These are phyloP conservation scores for Kodamaea lidongshanica DNA, from an alignment of 805 yeast genomes.

Conservation along the genomic window DNA sequence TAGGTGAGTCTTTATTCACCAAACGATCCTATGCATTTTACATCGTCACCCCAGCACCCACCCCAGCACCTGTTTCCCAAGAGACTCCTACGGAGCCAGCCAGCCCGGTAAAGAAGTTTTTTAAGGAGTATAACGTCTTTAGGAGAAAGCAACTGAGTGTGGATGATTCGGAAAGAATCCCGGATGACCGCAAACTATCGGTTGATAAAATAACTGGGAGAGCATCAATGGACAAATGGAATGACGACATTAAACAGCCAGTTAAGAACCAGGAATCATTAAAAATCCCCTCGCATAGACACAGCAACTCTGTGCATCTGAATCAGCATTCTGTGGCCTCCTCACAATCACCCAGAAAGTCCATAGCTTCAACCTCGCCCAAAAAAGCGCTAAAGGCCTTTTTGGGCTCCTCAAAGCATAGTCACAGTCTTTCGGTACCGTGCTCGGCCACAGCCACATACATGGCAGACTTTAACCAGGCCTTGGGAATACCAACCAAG, in stretches of 20 bases:
- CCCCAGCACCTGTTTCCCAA: neutral
- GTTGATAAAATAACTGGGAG: too few species aligned
- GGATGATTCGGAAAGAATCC: too few species aligned
- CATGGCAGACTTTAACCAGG: neutral
- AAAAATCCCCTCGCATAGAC: too few species aligned
- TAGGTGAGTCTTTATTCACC: conserved; percentile 3
- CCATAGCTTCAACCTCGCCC: too few species aligned
- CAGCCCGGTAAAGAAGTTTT: conserved; percentile 30
- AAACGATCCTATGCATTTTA: neutral
- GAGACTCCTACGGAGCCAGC: conserved; percentile 11
- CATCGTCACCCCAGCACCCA: conserved; percentile 1
- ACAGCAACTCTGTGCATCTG: conserved; percentile 9
- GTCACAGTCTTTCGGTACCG: neutral
- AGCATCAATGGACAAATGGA: too few species aligned
- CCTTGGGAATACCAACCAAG: neutral
- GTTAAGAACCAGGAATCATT: too few species aligned
- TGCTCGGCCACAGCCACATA: neutral
- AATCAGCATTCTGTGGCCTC: too few species aligned
- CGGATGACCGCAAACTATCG: too few species aligned
- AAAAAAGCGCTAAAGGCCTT: too few species aligned
- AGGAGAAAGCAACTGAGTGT: conserved; percentile 9
- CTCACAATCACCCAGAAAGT: too few species aligned
- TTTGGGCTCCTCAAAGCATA: too few species aligned
- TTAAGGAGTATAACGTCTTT: conserved; percentile 22
- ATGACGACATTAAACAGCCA: too few species aligned